Evolutionary conservation across 2,329 filamentous ascomycete species (phyloP).

Genomic region (Paecilomyces fulvus): DNA sequence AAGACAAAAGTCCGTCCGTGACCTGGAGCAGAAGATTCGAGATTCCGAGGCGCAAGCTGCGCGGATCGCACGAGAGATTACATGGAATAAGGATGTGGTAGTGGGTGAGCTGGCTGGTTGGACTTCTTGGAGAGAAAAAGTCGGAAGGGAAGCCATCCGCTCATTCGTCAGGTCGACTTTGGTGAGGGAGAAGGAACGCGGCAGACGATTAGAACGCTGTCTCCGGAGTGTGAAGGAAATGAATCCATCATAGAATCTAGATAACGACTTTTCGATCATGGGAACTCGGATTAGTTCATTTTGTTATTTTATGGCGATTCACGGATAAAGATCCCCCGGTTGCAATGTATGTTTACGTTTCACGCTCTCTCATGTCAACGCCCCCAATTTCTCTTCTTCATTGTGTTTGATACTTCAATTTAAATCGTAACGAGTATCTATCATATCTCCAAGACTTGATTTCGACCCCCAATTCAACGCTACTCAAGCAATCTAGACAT

Average conservation of each 20-base stretch:
- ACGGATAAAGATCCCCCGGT: not conserved
- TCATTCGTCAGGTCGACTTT: constrained; percentile 72
- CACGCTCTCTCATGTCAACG: not conserved
- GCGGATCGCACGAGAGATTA: constrained; percentile 68
- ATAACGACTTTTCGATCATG: not conserved
- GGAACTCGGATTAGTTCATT: not conserved
- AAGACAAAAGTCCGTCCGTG: constrained; percentile 69
- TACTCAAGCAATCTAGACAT: not conserved
- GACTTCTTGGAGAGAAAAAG: constrained; percentile 78
- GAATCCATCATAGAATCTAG: not conserved
- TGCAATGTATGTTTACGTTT: not conserved
- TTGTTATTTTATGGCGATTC: not conserved
- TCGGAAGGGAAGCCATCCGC: constrained; percentile 64
- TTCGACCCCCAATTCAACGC: not conserved
- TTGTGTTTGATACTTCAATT: not conserved
- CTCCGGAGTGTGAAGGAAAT: constrained; percentile 51
- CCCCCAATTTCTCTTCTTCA: not conserved
- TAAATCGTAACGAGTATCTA: not conserved
- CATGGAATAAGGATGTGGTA: constrained; percentile 89
- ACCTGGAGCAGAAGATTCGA: constrained; percentile 71
- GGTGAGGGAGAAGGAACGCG: constrained; percentile 66
- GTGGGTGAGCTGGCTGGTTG: constrained; percentile 86
- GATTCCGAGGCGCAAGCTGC: constrained; percentile 63
- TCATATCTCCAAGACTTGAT: not conserved
- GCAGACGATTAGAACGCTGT: constrained; percentile 74